Conservation (phyloP, 2,329 filamentous ascomycete genomes). For the Colletotrichum acutatum region DNA sequence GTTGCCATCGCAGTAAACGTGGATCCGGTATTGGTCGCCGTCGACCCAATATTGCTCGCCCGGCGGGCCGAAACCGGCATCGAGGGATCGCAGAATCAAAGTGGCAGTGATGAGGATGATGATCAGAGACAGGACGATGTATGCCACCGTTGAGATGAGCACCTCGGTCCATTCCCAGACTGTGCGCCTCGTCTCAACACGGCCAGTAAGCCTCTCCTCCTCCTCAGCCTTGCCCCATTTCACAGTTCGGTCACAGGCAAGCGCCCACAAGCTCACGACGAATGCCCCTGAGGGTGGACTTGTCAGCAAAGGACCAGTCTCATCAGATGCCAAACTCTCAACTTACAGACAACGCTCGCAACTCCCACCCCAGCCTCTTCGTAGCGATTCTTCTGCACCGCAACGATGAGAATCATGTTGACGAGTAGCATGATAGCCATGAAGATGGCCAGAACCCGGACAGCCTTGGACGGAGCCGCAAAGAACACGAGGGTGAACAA, state of each 20-base stretch:
- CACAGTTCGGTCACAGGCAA: conserved; percentile 83
- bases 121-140: conserved; percentile 75
- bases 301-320: neutral
- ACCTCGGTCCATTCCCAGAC: conserved; percentile 88
- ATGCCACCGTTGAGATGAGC: conserved; percentile 76
- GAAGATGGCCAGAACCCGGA: conserved; percentile 77
- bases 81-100: conserved; percentile 81
- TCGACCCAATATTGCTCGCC: conserved; percentile 86
- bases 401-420: conserved; percentile 82
- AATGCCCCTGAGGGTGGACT: conserved; percentile 67
- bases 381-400: conserved; percentile 77
- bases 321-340: neutral
- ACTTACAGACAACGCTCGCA: conserved; percentile 76
- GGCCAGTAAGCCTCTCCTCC: conserved; percentile 90
- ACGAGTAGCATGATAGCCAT: conserved; percentile 75
- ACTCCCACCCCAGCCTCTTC: conserved; percentile 96
- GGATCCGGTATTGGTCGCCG: conserved; percentile 84
- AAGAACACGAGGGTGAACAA: conserved; percentile 88
- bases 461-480: conserved; percentile 80
- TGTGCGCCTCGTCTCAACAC: conserved; percentile 85
- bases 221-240: conserved; percentile 93
- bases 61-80: conserved; percentile 77
- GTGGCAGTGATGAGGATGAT: conserved; percentile 82
- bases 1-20: conserved; percentile 87
- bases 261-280: conserved; percentile 81